Base-by-base conservation (phyloP, 768 basidiomycete genomes). In the Phanerodontia chrysosporium region DNA sequence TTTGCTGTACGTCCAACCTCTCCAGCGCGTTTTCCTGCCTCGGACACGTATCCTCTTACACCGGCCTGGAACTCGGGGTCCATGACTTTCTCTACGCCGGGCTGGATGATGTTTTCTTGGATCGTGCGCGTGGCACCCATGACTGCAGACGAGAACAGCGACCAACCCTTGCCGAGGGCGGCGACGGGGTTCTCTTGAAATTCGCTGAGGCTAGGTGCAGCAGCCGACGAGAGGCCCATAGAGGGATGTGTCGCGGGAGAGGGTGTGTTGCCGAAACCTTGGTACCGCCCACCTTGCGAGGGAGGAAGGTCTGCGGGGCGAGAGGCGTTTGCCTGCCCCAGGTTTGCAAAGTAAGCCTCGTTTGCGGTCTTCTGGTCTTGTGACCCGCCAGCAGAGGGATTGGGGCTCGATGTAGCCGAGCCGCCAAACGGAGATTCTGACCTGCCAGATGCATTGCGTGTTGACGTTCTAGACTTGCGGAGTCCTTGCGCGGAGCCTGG, bases 91-190 rank as follows among this genome's bases (percentile, higher is more conserved):
- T 90, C 88, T 70, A 95, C 75, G 22, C 90, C 88, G 6, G 96
- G 96, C 71, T 97, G 92, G 59, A 98, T 89, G 45, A 98, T 89
- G 64, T 84, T 88, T 69, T 94, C 90, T 63, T 84, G 82, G 51
- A 98, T 90, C 18, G 75, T 89, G 66, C 84, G 84, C 5, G 86
- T 82, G 21, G 95, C 95, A 52, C 87, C 90, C 0, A 75, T 82
- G 14, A 98, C 87, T 32, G 86, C 94, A 0, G 90, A 82, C 28
- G 92, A 89, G 69, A 99, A 88, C n/a, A 98, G 74, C 25, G 93
- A 92, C 97, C 97, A 98, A 46, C 95, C 94, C 76, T 98, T 98
- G 66, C 84, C 84, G 14, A 98, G 73, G 0, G 96, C 95, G 9
- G 83, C 85, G 36, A 88, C 72, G 0, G 96, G 96, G 68, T 93